Evolutionary conservation across 768 basidiomycete genomes (phyloP), one percentile per base, ranked within the genome.

Genomic region (Lentinula guzmanii): DNA sequence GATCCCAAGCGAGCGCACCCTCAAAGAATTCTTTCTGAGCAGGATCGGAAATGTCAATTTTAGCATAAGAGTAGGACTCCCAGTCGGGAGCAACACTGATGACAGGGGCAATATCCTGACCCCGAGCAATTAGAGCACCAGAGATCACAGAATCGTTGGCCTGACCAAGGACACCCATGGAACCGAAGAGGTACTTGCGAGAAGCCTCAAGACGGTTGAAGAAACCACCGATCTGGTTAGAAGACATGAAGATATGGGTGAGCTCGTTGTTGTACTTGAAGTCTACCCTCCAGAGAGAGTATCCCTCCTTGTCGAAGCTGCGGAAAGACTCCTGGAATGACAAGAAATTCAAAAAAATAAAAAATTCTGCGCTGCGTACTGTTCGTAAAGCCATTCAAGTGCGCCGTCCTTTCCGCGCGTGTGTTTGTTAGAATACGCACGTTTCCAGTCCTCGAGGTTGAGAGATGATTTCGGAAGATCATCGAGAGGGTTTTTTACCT

Each of bases 141-240:
- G 86, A 71, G 76, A 97, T 93, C 71, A 89, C 61, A 42, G 88
- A 91, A 76, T 91, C 79, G 75, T 91, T 90, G 71, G 79, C 56
- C 68, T 77, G 75, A 70, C 97, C 96, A 62, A 95, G 86, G 24
- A 99, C 97, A 72, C 93, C 94, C 51, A 94, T 74, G 48, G 93
- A 95, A 13, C 89, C 96, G 74, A 98, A 97, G 65, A 95, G 83
- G 81, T 97, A 96, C 76, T 97, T 96, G 75, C 96, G 89, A 24
- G 95, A 94, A 9, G 86, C 97, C 79, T 98, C 97, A 8, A 99
- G 86, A 61, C 97, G 93, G 83, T 95, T 92, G 85, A 95, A 98
- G 87, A 96, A 94, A 16, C 96, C 96, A 62, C 86, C 85, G 70
- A 97, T 86, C 75, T 90, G 91, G 83, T 98, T 98, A 64, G 86